A percentile compares a stretch with the other conserved stretches of the same genome.
phyloP scores from a whole-genome alignment of 2,329 filamentous ascomycete species.

The Fusarium sacchari region DNA sequence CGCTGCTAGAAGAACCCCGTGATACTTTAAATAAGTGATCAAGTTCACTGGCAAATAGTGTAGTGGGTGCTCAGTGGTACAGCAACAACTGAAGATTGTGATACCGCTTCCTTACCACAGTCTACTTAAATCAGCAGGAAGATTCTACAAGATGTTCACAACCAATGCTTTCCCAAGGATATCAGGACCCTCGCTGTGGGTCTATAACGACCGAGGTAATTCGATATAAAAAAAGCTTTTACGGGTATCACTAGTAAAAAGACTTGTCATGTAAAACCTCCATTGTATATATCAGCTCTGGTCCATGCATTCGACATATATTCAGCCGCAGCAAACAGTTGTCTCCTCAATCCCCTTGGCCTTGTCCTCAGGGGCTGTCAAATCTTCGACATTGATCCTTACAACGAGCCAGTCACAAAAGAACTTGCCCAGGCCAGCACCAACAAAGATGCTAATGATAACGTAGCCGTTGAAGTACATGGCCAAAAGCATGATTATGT shows the following conservation, averaged over 20 bases:
- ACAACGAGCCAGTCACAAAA: constrained; percentile 63
- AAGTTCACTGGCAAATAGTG: neutral
- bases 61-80: neutral
- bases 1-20: neutral
- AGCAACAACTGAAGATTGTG: neutral
- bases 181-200: neutral
- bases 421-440: constrained; percentile 63
- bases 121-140: neutral
- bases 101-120: neutral
- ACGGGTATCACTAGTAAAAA: constrained; percentile 31
- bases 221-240: neutral
- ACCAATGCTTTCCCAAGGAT: neutral
- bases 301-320: neutral
- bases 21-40: neutral
- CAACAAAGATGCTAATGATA: constrained; percentile 78
- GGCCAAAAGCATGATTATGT: constrained; percentile 77
- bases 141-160: neutral
- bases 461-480: constrained; percentile 76
- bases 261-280: neutral
- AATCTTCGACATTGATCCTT: constrained; percentile 50
- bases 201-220: neutral
- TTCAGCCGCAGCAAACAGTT: constrained; percentile 58
- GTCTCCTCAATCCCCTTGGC: constrained; percentile 55
- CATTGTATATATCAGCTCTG: neutral
- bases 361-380: constrained; percentile 38